Percentiles rank a stretch among this genome's conserved stretches.
These are phyloP conservation scores for Lyophyllum semitale DNA, from an alignment of 768 basidiomycete species.

Conservation along the genomic window DNA sequence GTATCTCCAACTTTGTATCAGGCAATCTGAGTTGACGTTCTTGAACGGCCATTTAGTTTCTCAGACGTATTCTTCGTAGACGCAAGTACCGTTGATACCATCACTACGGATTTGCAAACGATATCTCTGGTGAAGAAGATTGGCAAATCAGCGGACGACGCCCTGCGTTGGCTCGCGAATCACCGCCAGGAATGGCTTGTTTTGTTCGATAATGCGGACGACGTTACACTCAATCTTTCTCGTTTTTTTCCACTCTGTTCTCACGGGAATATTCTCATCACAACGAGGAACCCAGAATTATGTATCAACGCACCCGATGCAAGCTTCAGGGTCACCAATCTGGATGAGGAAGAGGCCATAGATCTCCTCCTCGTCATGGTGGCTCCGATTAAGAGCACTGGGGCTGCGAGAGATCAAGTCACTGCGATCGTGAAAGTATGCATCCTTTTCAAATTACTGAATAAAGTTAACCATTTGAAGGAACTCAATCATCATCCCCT, in stretches of 20 bases:
- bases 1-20: background rate
- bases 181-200: slow-evolving; percentile 2
- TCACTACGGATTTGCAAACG: background rate
- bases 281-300: background rate
- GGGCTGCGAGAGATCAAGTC: background rate
- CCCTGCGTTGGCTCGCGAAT: background rate
- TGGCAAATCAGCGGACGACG: no score
- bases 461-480: background rate
- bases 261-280: slow-evolving; percentile 12
- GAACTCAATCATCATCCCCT: background rate
- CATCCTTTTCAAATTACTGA: background rate
- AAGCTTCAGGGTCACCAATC: background rate
- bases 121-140: background rate
- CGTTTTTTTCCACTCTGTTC: background rate
- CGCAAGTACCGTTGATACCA: background rate
- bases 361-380: background rate
- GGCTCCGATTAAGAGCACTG: background rate
- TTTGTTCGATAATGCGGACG: slow-evolving; percentile 6
- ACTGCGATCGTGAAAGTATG: background rate
- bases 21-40: background rate
- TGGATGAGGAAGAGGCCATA: background rate
- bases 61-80: background rate
- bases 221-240: background rate
- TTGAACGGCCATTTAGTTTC: background rate
- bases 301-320: background rate